Evolutionary conservation across 2,329 filamentous ascomycete species (phyloP).

Genomic region (Anthostomella pinea): DNA sequence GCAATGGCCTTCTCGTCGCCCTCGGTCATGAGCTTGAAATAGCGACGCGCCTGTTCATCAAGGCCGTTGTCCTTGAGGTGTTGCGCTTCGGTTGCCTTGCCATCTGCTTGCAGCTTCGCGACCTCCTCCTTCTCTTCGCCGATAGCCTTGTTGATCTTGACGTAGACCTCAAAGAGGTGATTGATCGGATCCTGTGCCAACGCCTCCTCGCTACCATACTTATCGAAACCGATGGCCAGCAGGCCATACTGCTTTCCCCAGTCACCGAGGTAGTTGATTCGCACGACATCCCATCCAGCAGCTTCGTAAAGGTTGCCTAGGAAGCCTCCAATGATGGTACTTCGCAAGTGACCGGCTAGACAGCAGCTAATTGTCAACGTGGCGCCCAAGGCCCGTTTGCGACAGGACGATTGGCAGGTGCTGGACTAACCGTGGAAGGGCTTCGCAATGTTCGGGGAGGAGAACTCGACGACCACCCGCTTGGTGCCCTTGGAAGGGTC

Average conservation of each 20-base stretch:
- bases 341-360: conserved; percentile 73
- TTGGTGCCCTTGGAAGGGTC: conserved; percentile 38
- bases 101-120: conserved; percentile 47
- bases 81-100: conserved; percentile 40
- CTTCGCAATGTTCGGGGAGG: conserved; percentile 72
- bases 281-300: conserved; percentile 67
- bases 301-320: conserved; percentile 66
- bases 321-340: conserved; percentile 74
- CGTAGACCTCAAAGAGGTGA: conserved; percentile 71
- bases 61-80: conserved; percentile 43
- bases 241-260: conserved; percentile 74
- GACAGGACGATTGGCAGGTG: conserved; percentile 5
- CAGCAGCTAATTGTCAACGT: too few species aligned
- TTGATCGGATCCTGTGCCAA: conserved; percentile 65
- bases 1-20: conserved; percentile 54
- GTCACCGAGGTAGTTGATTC: conserved; percentile 75
- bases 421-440: conserved; percentile 56
- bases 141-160: conserved; percentile 62
- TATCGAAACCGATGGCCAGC: conserved; percentile 61
- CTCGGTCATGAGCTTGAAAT: conserved; percentile 61
- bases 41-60: conserved; percentile 55
- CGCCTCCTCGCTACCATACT: conserved; percentile 63
- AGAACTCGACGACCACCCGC: conserved; percentile 67
- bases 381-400: conserved; percentile 75
- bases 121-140: conserved; percentile 59